Base-by-base conservation (phyloP, 2,329 filamentous ascomycete species). In the Cryphonectria parasitica region DNA sequence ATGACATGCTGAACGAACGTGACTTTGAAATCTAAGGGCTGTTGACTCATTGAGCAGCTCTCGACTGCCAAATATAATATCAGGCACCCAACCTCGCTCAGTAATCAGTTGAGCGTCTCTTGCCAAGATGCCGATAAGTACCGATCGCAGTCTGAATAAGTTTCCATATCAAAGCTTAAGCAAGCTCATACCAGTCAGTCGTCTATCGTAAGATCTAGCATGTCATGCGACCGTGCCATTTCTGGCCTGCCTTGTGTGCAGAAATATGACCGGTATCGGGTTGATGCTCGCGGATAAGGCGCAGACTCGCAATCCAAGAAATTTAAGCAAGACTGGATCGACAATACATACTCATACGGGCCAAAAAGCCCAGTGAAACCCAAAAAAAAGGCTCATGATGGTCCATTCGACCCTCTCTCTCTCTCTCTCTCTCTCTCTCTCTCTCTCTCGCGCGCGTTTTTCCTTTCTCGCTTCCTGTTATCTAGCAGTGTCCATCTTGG, bases 101-200 rank as follows among this genome's bases (percentile, higher is more conserved):
- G 54, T 54, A 36, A 45, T 67, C 64, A 70, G 43, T 60, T 67
- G 68, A 17, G 45, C 15, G 56, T 60, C 25, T 60, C 31, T 39
- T 52, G 3, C 54, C 25, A 25, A 56, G n/a, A 56, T 63, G 41
- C 64, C 60, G 45, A 63, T 36, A 65, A 61, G 61, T 39, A 63
- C 68, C 61, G 58, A 64, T 60, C 63, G 39, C 17, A 43, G 39
- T 10, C 61, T n/a, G 22, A 36, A 54, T 3, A 25, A 36, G 11
- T n/a, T 3, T 34, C 63, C 22, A 17, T 10, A 17, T 39, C 17
- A 39, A 49, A n/a, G 7, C 45, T n/a, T n/a, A 36, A 10, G 19
- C 36, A 28, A 11, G 15, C 17, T n/a, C 22, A 3, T 61, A 31
- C 31, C 17, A n/a, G n/a, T 56, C 54, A 58, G 25, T 58, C 54